Percentiles rank a stretch among this genome's conserved stretches.
These are phyloP conservation scores for Coniochaeta prunicola DNA, from an alignment of 2,329 filamentous ascomycete species.

Conservation along the genomic window DNA sequence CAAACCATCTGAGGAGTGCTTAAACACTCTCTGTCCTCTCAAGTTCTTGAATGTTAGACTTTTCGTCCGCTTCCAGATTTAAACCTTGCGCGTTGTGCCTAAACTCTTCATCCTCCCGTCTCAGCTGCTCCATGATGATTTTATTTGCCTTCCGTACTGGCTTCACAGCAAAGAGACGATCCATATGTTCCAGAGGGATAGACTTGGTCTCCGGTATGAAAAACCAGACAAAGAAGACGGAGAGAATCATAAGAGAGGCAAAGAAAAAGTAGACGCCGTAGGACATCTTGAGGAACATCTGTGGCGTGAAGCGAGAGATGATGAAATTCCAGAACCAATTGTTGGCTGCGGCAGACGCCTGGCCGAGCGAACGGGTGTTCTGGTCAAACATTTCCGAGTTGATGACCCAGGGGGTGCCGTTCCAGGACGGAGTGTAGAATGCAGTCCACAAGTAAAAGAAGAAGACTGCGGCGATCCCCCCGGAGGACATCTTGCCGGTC, in stretches of 20 bases:
- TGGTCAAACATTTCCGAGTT: slow-evolving; percentile 71
- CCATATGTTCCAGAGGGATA: slow-evolving; percentile 58
- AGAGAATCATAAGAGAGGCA: slow-evolving; percentile 52
- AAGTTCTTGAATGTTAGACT: slow-evolving; percentile 9
- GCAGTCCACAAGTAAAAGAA: slow-evolving; percentile 72
- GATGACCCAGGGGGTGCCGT: slow-evolving; percentile 69
- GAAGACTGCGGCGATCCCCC: slow-evolving; percentile 54
- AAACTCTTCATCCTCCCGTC: slow-evolving; percentile 24
- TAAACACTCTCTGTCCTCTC: slow-evolving; percentile 13
- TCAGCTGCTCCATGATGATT: slow-evolving; percentile 35
- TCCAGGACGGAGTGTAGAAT: slow-evolving; percentile 67
- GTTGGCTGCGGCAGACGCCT: slow-evolving; percentile 63
- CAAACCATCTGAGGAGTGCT: background rate
- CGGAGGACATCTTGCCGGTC: background rate
- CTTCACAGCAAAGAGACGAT: slow-evolving; percentile 48
- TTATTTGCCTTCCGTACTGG: slow-evolving; percentile 36
- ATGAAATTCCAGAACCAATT: slow-evolving; percentile 72
- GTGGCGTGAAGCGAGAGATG: slow-evolving; percentile 58
- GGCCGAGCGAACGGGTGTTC: slow-evolving; percentile 61
- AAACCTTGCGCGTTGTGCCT: slow-evolving; percentile 14
- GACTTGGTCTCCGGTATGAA: slow-evolving; percentile 60
- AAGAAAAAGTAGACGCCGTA: slow-evolving; percentile 67
- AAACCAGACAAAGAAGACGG: slow-evolving; percentile 53
- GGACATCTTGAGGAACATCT: slow-evolving; percentile 53
- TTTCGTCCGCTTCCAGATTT: slow-evolving; percentile 8